Base-by-base conservation (phyloP, 2,329 filamentous ascomycete genomes). In the Fusarium pseudoanthophilum region DNA sequence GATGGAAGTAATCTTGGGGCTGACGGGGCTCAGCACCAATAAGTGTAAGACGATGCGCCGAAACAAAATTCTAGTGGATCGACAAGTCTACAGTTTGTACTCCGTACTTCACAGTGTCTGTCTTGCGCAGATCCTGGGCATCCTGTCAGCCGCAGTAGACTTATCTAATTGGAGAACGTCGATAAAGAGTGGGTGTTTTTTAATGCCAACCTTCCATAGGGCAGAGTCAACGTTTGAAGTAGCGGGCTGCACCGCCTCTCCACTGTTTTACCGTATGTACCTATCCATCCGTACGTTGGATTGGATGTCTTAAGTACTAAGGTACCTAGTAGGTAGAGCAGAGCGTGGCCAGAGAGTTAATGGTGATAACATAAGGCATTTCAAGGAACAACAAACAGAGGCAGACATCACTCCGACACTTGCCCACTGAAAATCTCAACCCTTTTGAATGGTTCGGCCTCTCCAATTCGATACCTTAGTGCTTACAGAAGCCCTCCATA, bases 121-220 rank as follows among this genome's bases (percentile, higher is more conserved):
- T 45, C 21, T 28, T 18, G 24, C 28, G 53, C 48, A 59, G 69
- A 64, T 63, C 43, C 46, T n/a, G n/a, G 18, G 55, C 53, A 67
- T 67, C 45, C 55, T 75, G 60, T 73, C 72, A 74, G 72, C 72
- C 72, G 72, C 69, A 74, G 60, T 37, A 15, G 55, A 48, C 52
- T 36, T 65, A 42, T 63, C 68, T 60, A 42, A 68, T 74, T 72
- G 56, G 60, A 60, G 48, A 45, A 30, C 32, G 49, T 20, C 13
- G 26, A 11, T 18, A 65, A 53, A 40, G 28, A 30, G 48, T 66
- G 59, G 72, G 30, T 69, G 42, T 43, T 63, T 63, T 42, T 32
- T 14, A 42, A 52, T 64, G 40, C 34, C 58, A 69, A 43, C 58
- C 64, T 70, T 74, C 72, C 65, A 72, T 75, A 74, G 72, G 72